A percentile compares a stretch with the other conserved stretches of the same genome.
These are phyloP conservation scores for Pseudopithomyces chartarum DNA, from an alignment of 2,329 filamentous ascomycete genomes.

Conservation along the genomic window DNA sequence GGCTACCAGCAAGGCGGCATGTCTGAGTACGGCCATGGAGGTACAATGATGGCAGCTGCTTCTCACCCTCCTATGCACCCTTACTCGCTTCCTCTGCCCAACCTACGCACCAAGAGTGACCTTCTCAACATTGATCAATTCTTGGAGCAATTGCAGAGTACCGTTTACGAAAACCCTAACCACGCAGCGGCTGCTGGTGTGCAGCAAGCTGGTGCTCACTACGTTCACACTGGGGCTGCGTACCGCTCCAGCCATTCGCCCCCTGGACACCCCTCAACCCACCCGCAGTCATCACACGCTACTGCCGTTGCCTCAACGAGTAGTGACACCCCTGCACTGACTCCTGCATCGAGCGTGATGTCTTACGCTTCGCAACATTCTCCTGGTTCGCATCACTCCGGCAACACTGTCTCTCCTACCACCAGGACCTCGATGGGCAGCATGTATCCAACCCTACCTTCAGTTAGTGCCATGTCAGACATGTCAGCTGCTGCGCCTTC, in stretches of 20 bases:
- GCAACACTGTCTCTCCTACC: conserved; percentile 67
- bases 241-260: conserved; percentile 65
- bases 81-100: conserved; percentile 88
- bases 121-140: conserved; percentile 92
- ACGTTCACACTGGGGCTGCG: conserved; percentile 58
- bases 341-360: conserved; percentile 74
- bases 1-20: conserved; percentile 42
- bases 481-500: conserved; percentile 66
- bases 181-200: conserved; percentile 79
- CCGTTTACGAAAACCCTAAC: conserved; percentile 90
- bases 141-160: conserved; percentile 93
- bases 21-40: conserved; percentile 59
- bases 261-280: conserved; percentile 44
- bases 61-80: conserved; percentile 70
- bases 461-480: conserved; percentile 69
- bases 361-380: conserved; percentile 81
- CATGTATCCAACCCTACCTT: conserved; percentile 77
- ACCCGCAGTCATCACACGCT: conserved; percentile 58
- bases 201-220: conserved; percentile 73
- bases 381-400: conserved; percentile 69
- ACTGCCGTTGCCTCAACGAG: conserved; percentile 47
- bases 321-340: conserved; percentile 73
- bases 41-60: conserved; percentile 59
- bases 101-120: conserved; percentile 90
- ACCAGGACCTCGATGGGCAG: conserved; percentile 61